phyloP scores from a whole-genome alignment of 179 eudicot genomes.

The Gypsophila paniculata region DNA sequence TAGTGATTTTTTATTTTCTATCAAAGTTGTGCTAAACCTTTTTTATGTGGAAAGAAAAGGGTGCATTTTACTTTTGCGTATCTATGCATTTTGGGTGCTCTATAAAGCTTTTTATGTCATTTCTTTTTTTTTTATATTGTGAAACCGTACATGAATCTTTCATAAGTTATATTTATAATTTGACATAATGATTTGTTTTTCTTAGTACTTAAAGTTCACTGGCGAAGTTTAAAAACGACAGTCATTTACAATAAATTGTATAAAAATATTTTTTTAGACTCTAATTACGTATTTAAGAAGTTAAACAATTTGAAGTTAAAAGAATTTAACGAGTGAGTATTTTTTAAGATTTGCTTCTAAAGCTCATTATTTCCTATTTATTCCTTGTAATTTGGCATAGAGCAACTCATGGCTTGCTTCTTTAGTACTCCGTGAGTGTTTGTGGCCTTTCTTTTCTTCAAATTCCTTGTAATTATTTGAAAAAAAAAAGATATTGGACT shows the following conservation, averaged over 20 bases:
- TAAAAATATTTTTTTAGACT: too few species aligned
- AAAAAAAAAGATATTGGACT: neutral
- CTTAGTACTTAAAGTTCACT: too few species aligned
- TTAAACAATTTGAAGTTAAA: too few species aligned
- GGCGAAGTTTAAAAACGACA: too few species aligned
- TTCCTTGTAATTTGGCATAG: neutral
- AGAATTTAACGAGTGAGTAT: too few species aligned
- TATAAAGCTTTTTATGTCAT: neutral
- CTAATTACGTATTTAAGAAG: too few species aligned
- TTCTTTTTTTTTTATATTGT: neutral
- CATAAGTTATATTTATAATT: slow-evolving; percentile 4
- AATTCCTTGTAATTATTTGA: neutral
- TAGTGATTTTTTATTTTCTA: slow-evolving; percentile 9
- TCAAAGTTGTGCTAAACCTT: slow-evolving; percentile 20
- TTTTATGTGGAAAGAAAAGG: slow-evolving; percentile 8
- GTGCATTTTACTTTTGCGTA: slow-evolving; percentile 17
- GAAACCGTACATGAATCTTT: slow-evolving; percentile 7
- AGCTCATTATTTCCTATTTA: neutral
- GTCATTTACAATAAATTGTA: too few species aligned
- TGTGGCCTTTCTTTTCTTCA: slow-evolving; percentile 7
- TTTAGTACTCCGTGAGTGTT: neutral
- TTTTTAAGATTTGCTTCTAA: too few species aligned
- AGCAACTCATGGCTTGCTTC: slow-evolving; percentile 3
- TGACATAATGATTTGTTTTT: slow-evolving; percentile 3
- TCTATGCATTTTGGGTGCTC: slow-evolving; percentile 7